Evolutionary conservation across 2,329 filamentous ascomycete species (phyloP), one percentile per base, ranked within the genome.

Genomic region (Ophiostoma pallidulum): DNA sequence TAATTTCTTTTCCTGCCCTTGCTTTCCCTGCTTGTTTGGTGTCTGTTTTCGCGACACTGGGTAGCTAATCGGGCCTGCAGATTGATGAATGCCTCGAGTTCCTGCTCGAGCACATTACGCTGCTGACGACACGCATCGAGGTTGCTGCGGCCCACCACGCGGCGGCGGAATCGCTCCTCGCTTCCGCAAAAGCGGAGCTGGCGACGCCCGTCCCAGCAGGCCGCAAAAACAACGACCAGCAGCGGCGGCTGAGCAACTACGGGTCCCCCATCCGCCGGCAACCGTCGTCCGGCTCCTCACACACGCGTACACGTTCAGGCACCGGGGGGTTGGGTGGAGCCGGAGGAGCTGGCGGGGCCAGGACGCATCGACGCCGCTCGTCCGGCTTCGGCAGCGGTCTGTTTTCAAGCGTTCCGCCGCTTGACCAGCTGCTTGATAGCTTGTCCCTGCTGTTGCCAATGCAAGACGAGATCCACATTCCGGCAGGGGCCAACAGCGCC

Each of bases 71-170:
- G n/a, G n/a, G n/a, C 5, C 13, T 22, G 4, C 39, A 78, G 74
- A 69, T 78, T 18, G 63, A 71, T 31, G 65, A 72, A 18, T 78
- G 75, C 50, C 63, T 80, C 1, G 64, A 69, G 45, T 71, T 74
- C 50, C 62, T 80, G 0, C 60, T 74, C 3, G 68, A 70, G 29
- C 69, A 71, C n/a, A 65, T 70, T 5, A 59, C 63, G 10, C 60
- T 65, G 2, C 62, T 77, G 3, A 60, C 65, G 3, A 54, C 62
- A 3, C 67, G 69, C 22, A 59, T 73, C 3, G 64, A 71, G 41
- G 65, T 66, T 3, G 64, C 69, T 45, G 67, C 71, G 32, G 70
- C 69, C 1, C 72, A 77, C 55, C 69, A 70, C 45, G 50, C 58
- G 8, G 66, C 68, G 3, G 57, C 67, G 0, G 54, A 56, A 0